Conservation (phyloP, 2,329 filamentous ascomycete species). For the Furcasterigmium furcatum region DNA sequence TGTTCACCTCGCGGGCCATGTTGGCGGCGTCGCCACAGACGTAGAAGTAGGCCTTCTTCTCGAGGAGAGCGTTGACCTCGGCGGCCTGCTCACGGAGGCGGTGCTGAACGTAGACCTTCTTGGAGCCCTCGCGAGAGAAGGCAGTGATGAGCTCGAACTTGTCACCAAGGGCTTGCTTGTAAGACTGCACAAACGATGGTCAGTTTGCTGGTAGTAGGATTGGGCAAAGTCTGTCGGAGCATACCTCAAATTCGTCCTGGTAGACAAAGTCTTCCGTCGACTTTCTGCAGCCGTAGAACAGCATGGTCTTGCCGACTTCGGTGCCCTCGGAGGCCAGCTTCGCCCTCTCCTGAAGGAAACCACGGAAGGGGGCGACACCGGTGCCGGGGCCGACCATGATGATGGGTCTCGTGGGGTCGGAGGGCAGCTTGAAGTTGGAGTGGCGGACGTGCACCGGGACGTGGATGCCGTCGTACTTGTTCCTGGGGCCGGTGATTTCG, state of each 20-base stretch:
- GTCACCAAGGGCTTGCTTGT: slow-evolving; percentile 79
- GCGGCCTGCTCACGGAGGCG: slow-evolving; percentile 78
- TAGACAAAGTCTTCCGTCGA: slow-evolving; percentile 90
- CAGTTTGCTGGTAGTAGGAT: not conserved
- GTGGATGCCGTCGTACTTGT: slow-evolving; percentile 95
- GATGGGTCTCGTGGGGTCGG: slow-evolving; percentile 87
- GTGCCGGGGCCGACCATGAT: slow-evolving; percentile 97
- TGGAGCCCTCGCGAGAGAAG: slow-evolving; percentile 82
- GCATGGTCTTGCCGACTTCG: slow-evolving; percentile 78
- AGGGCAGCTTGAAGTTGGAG: slow-evolving; percentile 98
- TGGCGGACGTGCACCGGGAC: slow-evolving; percentile 94
- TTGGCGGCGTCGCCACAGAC: slow-evolving; percentile 97
- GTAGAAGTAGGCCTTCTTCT: slow-evolving; percentile 90
- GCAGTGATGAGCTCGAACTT: slow-evolving; percentile 88
- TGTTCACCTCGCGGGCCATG: slow-evolving; percentile 93
- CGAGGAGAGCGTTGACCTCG: slow-evolving; percentile 82
- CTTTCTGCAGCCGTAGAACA: slow-evolving; percentile 96
- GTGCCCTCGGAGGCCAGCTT: slow-evolving; percentile 77
- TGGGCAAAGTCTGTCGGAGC: slow-evolving; percentile 24
- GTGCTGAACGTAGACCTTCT: slow-evolving; percentile 98
- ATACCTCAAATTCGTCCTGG: slow-evolving; percentile 85
- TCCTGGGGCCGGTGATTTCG: slow-evolving; percentile 81
- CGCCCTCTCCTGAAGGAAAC: slow-evolving; percentile 89
- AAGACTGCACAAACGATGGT: slow-evolving; percentile 57
- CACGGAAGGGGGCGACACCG: slow-evolving; percentile 94